These are phyloP conservation scores for Gracilaria gracilis DNA, from an alignment of 23 red algal species.

Conservation along the genomic window DNA sequence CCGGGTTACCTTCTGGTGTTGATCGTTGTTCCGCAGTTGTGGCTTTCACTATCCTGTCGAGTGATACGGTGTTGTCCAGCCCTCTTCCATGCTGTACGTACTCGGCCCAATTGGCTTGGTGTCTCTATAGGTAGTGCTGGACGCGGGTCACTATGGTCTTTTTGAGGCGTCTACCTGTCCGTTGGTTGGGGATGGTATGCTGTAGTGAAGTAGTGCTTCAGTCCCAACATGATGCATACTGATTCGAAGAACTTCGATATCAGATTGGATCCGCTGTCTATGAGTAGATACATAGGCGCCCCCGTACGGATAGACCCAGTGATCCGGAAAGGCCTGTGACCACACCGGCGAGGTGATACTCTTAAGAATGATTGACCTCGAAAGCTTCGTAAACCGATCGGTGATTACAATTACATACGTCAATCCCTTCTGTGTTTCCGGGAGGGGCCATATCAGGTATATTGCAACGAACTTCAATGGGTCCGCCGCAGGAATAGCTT, in stretches of 20 bases:
- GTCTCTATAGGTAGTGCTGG: constrained; percentile 12
- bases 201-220: constrained; percentile 31
- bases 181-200: constrained; percentile 44
- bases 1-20: background rate
- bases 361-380: background rate
- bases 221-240: background rate
- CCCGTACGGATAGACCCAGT: constrained; percentile 35
- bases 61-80: background rate
- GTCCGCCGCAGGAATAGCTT: constrained; percentile 27
- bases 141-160: background rate
- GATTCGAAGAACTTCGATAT: constrained; percentile 35
- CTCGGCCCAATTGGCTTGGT: constrained; percentile 19
- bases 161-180: constrained; percentile 38
- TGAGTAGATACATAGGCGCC: constrained; percentile 16
- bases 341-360: background rate
- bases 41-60: background rate
- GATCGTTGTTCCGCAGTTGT: background rate
- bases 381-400: constrained; percentile 38
- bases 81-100: background rate
- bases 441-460: constrained; percentile 22
- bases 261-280: constrained; percentile 15
- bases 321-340: background rate
- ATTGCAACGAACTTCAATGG: constrained; percentile 41
- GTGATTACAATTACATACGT: constrained; percentile 30
- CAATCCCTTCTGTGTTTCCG: background rate